A percentile compares a stretch with the other conserved stretches of the same genome.
phyloP scores from a whole-genome alignment of 306 rosid genomes.

The Castanopsis chinensis region DNA sequence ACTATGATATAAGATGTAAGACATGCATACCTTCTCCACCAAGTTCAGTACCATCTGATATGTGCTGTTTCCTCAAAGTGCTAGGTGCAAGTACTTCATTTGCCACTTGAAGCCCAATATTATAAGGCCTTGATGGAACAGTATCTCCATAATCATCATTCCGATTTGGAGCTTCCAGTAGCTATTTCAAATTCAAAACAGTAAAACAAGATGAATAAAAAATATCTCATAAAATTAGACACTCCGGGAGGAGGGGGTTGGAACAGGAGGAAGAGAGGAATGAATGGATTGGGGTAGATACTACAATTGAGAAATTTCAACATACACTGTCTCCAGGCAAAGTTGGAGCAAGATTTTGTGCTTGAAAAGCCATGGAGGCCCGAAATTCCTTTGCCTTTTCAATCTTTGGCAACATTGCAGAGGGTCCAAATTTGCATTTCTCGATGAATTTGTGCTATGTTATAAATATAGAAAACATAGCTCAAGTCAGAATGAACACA shows the following conservation, averaged over 20 bases:
- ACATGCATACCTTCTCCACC: slow-evolving; percentile 63
- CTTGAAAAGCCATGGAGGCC: slow-evolving; percentile 78
- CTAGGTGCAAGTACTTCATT: slow-evolving; percentile 43
- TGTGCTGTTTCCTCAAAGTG: slow-evolving; percentile 47
- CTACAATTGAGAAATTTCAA: neutral
- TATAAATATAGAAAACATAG: slow-evolving; percentile 21
- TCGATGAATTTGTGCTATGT: slow-evolving; percentile 89
- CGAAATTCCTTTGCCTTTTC: slow-evolving; percentile 85
- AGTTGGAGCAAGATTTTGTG: slow-evolving; percentile 50
- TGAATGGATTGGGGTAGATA: neutral
- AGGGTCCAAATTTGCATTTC: slow-evolving; percentile 81
- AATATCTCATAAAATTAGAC: too few relatives aligned
- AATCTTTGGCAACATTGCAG: slow-evolving; percentile 75
- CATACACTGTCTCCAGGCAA: slow-evolving; percentile 63
- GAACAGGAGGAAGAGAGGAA: neutral
- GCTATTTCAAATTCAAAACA: slow-evolving; percentile 44
- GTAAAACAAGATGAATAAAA: neutral
- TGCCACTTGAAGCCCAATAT: slow-evolving; percentile 43
- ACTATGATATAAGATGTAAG: slow-evolving; percentile 17
- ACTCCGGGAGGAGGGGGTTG: neutral
- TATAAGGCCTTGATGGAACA: slow-evolving; percentile 68
- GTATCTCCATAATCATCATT: slow-evolving; percentile 88
- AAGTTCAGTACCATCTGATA: slow-evolving; percentile 36
- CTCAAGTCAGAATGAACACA: slow-evolving; percentile 24
- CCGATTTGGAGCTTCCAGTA: slow-evolving; percentile 40